Conservation (phyloP, 2,329 filamentous ascomycete genomes). For the Keithomyces neogunnii region DNA sequence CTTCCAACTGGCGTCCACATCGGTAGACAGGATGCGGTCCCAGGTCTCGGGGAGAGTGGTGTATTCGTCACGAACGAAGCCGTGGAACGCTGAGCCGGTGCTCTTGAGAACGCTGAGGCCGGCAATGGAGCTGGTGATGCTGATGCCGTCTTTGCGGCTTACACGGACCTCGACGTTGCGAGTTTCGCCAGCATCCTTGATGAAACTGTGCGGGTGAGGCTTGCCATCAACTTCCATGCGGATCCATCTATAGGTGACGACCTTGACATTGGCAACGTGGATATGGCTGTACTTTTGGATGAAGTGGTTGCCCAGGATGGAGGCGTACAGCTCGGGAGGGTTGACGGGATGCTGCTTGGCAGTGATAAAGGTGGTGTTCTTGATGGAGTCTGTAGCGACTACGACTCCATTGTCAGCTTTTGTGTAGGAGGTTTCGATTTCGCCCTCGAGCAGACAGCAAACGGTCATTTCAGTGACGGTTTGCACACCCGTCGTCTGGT, state of each 20-base stretch:
- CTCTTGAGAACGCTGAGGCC: conserved; percentile 89
- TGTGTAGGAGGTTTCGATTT: conserved; percentile 87
- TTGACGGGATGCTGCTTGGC: conserved; percentile 90
- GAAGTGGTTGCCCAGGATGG: conserved; percentile 81
- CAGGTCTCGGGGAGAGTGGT: conserved; percentile 84
- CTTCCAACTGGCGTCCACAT: conserved; percentile 78
- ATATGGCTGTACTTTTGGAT: conserved; percentile 84
- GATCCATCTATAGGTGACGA: conserved; percentile 84
- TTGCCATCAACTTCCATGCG: conserved; percentile 80
- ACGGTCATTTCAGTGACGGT: conserved; percentile 93
- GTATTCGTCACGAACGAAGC: conserved; percentile 88
- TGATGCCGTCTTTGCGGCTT: conserved; percentile 59
- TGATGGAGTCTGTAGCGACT: conserved; percentile 95
- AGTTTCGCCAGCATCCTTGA: conserved; percentile 81
- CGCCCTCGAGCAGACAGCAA: conserved; percentile 83
- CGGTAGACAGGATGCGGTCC: conserved; percentile 92
- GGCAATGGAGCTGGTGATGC: conserved; percentile 68
- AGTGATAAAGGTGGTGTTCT: conserved; percentile 93
- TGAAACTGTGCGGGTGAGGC: conserved; percentile 91
- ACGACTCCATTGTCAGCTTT: conserved; percentile 88
- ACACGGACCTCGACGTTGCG: conserved; percentile 71
- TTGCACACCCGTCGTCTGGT: conserved; percentile 69
- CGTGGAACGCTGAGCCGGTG: conserved; percentile 92
- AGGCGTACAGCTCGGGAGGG: conserved; percentile 86
- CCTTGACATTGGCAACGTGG: conserved; percentile 69